These are phyloP conservation scores for Chalciporus sp. DNA, from an alignment of 1,284 basidiomycete genomes.

Conservation along the genomic window DNA sequence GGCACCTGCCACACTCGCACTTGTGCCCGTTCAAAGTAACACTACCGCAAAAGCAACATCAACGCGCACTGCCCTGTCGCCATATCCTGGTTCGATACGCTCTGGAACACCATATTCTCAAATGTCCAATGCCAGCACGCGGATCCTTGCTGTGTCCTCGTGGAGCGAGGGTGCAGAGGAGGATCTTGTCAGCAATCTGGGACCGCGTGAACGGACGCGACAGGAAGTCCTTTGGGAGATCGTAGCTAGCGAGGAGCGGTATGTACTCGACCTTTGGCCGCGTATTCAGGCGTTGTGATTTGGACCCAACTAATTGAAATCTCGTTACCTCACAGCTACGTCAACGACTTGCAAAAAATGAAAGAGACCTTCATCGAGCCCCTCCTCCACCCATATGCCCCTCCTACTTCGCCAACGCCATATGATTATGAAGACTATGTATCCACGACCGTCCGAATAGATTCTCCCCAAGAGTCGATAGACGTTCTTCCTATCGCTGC, in stretches of 20 bases:
- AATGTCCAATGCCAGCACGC: slow-evolving; percentile 66
- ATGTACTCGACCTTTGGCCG: slow-evolving; percentile 31
- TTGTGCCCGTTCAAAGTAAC: slow-evolving; percentile 33
- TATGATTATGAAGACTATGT: slow-evolving; percentile 67
- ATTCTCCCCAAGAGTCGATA: slow-evolving; percentile 66
- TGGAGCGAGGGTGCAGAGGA: slow-evolving; percentile 97
- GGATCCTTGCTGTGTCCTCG: slow-evolving; percentile 79
- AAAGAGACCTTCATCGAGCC: slow-evolving; percentile 93
- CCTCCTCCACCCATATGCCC: slow-evolving; percentile 80
- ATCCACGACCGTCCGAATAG: slow-evolving; percentile 40
- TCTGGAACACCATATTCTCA: slow-evolving; percentile 80
- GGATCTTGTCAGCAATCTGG: slow-evolving; percentile 92
- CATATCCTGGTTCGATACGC: slow-evolving; percentile 67
- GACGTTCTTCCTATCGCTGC: slow-evolving; percentile 88
- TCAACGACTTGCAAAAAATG: slow-evolving; percentile 86
- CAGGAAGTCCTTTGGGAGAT: slow-evolving; percentile 99
- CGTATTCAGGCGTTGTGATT: slow-evolving; percentile 16
- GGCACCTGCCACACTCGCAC: slow-evolving; percentile 49
- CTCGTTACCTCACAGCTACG: slow-evolving; percentile 65
- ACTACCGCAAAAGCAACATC: slow-evolving; percentile 50
- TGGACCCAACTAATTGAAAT: slow-evolving; percentile 9
- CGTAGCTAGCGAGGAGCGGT: slow-evolving; percentile 95
- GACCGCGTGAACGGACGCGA: slow-evolving; percentile 89
- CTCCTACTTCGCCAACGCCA: slow-evolving; percentile 51
- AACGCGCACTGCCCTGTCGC: slow-evolving; percentile 61